Evolutionary conservation across 768 basidiomycete genomes (phyloP).

Genomic region (Kondoa malvinella): DNA sequence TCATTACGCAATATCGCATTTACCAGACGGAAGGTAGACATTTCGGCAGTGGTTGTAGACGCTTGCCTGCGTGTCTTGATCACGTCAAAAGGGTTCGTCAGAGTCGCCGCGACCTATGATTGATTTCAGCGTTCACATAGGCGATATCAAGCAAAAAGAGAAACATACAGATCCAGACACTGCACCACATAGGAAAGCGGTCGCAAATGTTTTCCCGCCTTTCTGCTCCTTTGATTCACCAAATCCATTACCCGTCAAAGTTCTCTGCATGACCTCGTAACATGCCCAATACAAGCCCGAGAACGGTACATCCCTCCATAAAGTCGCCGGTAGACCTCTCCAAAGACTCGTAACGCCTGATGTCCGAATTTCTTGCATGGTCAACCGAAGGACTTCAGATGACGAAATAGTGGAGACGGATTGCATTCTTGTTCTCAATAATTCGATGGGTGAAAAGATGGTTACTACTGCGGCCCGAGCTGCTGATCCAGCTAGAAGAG

Average conservation of each 20-base stretch:
- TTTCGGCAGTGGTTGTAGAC: neutral
- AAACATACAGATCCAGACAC: constrained; percentile 49
- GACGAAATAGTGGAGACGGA: constrained; percentile 32
- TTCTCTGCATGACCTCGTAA: constrained; percentile 65
- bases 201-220: constrained; percentile 26
- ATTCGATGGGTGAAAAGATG: constrained; percentile 69
- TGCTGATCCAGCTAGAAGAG: constrained; percentile 63
- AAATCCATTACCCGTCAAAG: constrained; percentile 36
- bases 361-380: constrained; percentile 24
- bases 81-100: constrained; percentile 92
- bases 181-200: constrained; percentile 80
- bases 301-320: constrained; percentile 97
- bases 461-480: constrained; percentile 67
- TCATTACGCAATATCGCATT: constrained; percentile 58
- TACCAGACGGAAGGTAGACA: constrained; percentile 45
- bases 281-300: constrained; percentile 93
- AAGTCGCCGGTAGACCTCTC: constrained; percentile 75
- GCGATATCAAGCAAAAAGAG: neutral
- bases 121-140: neutral
- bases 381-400: constrained; percentile 5
- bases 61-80: constrained; percentile 78
- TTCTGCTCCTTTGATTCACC: constrained; percentile 41
- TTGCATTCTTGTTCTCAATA: constrained; percentile 82
- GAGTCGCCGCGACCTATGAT: constrained; percentile 45
- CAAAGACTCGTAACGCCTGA: constrained; percentile 60